Base-by-base conservation (phyloP, 2,329 filamentous ascomycete genomes). In the Lecanicillium sp. region DNA sequence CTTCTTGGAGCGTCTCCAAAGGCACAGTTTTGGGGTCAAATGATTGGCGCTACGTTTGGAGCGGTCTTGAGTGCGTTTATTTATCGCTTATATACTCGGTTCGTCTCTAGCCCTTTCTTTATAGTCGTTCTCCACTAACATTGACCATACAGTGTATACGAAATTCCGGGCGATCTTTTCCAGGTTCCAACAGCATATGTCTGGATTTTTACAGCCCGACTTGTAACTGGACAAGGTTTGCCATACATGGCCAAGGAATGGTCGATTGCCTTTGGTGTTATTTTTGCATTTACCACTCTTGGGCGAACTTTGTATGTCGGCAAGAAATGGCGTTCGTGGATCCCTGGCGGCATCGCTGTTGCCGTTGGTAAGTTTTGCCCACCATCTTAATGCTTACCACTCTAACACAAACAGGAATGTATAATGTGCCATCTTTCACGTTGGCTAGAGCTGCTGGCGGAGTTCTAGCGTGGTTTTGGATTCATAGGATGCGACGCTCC, bases 381-480 rank as follows among this genome's bases (percentile, higher is more conserved):
- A 14, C n/a, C 25, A 10, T 36, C 15, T 6, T 22, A 18, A 28
- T 35, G 36, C 14, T 30, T 5, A 32, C 17, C 33, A 20, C 30
- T 19, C 33, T 43, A n/a, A 22, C 17, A 17, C 20, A 10, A 32
- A 14, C 49, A 82, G 84, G 92, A 35, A 98, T 98, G 79, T 98
- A 97, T 64, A 98, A 97, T 52, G 87, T 90, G 1, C 92, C 92
- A 0, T 94, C 87, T 0, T 98, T 98, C 56, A 98, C 92, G 0
- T 68, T 98, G 28, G 89, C 92, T 1, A 71, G 92, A 45, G 85
- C 87, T 0, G 77, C 87, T 9, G 92, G 92, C 3, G 92, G 92
- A 0, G 34, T 78, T 7, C 49, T 74, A 19, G 81, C 78, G 46
- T 88, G 84, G 72, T 92, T 84, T 63, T 96, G 88, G 88, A 70